phyloP scores from a whole-genome alignment of 1,284 basidiomycete genomes.

The Trichosporon ovoides region DNA sequence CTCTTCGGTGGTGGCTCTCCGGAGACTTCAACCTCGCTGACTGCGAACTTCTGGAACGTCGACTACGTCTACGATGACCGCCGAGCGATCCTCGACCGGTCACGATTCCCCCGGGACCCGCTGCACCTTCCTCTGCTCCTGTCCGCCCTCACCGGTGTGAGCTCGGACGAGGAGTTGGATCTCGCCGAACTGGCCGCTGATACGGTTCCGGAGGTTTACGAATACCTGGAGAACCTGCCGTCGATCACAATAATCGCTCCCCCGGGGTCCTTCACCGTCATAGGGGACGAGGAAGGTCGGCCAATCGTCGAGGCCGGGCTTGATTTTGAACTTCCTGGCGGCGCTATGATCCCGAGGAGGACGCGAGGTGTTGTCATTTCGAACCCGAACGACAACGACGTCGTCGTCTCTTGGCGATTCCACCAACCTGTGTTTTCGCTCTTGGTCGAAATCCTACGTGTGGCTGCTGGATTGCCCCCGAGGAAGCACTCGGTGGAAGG shows the following conservation, averaged over 20 bases:
- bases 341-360: constrained; percentile 25
- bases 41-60: constrained; percentile 38
- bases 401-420: constrained; percentile 28
- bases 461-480: constrained; percentile 25
- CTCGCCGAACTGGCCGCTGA: constrained; percentile 19
- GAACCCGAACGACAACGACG: constrained; percentile 8
- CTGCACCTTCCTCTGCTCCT: constrained; percentile 28
- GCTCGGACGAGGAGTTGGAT: constrained; percentile 17
- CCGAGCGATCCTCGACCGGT: constrained; percentile 33
- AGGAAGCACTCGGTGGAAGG: constrained; percentile 9
- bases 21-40: constrained; percentile 27
- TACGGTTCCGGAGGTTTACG: constrained; percentile 27
- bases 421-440: constrained; percentile 31
- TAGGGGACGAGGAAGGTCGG: constrained; percentile 26
- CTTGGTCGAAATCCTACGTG: constrained; percentile 35
- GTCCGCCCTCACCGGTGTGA: constrained; percentile 29
- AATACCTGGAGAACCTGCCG: constrained; percentile 34
- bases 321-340: constrained; percentile 36
- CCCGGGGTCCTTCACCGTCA: constrained; percentile 18
- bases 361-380: constrained; percentile 28
- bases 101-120: constrained; percentile 33
- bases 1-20: constrained; percentile 35
- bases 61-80: constrained; percentile 35
- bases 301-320: constrained; percentile 26
- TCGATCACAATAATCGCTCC: constrained; percentile 22